These are phyloP conservation scores for Boletus pseudo-olivaceus DNA, from an alignment of 768 basidiomycete species.

Conservation along the genomic window DNA sequence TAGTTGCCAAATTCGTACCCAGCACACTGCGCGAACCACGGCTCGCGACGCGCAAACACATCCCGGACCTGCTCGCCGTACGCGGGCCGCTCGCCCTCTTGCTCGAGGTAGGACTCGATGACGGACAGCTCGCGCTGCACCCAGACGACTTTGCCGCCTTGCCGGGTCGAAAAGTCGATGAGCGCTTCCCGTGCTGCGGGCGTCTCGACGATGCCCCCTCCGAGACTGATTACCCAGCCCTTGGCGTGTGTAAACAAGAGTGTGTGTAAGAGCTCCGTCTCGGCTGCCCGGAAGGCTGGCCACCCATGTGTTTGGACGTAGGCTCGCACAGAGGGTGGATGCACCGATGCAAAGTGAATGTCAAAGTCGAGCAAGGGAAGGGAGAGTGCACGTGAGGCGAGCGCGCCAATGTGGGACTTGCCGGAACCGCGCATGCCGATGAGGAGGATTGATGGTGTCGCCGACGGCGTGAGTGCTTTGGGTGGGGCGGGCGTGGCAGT, in stretches of 20 bases:
- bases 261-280: slow-evolving; percentile 64
- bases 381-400: slow-evolving; percentile 69
- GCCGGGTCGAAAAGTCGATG: slow-evolving; percentile 52
- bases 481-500: slow-evolving; percentile 37
- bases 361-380: slow-evolving; percentile 88
- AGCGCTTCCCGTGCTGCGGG: slow-evolving; percentile 70
- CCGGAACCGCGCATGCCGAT: slow-evolving; percentile 98
- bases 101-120: slow-evolving; percentile 74
- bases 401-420: slow-evolving; percentile 81
- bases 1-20: slow-evolving; percentile 83
- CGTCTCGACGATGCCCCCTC: slow-evolving; percentile 93
- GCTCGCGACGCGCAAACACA: slow-evolving; percentile 77
- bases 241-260: slow-evolving; percentile 54
- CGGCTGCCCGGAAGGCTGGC: slow-evolving; percentile 83
- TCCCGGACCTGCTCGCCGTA: slow-evolving; percentile 85
- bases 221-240: slow-evolving; percentile 80
- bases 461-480: slow-evolving; percentile 22
- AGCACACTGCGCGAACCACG: slow-evolving; percentile 83
- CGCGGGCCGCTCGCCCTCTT: slow-evolving; percentile 76
- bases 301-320: slow-evolving; percentile 85
- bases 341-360: slow-evolving; percentile 62
- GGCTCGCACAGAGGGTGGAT: slow-evolving; percentile 58
- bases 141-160: slow-evolving; percentile 75
- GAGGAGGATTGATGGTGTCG: slow-evolving; percentile 63
- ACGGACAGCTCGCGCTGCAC: slow-evolving; percentile 78